Evolutionary conservation across 2,329 filamentous ascomycete genomes (phyloP), one percentile per base, ranked within the genome.

Genomic region (Colletotrichum cordylinicola): DNA sequence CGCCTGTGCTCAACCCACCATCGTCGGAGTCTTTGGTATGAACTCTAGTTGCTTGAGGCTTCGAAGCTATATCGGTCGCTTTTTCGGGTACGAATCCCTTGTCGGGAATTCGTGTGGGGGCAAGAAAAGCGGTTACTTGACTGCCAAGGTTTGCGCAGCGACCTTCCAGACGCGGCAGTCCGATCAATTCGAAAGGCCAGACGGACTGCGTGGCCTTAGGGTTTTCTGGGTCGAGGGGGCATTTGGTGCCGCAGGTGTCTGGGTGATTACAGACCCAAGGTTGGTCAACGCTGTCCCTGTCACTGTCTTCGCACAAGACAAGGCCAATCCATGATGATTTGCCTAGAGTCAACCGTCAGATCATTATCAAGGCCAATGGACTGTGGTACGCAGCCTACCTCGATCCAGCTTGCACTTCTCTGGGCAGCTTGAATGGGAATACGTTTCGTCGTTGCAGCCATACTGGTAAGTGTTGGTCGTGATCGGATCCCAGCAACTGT

Each of bases 281-380:
- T 31, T 75, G 56, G 56, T 75, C 1, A 29, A 31, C 2, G 13
- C 13, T 60, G 4, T 12, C 24, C 16, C 73, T 31, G 27, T 75
- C 73, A 3, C 68, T 64, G 18, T 16, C 4, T 4, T 72, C 5
- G 9, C 75, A 77, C 21, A 13, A n/a, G 12, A 77, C 66, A 5
- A 77, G 71, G 8, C 75, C 75, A 29, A 75, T 8, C 75, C 75
- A 77, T 1, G 75, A 62, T 2, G 75, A 77, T 10, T 71, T 75
- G 15, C 62, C 75, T 74, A 9, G n/a, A 24, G 29, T 3, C 1
- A 2, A 21, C 4, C 33, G n/a, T 62, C 56, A 18, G 9, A n/a
- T n/a, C 2, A 13, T n/a, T 0, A 8, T 35, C 9, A 33, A 31
- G 12, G 3, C 33, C 6, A 15, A n/a, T 12, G 2, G 6, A 8